These are phyloP conservation scores for Coniophora puteana DNA, from an alignment of 1,284 basidiomycete species.

Conservation along the genomic window DNA sequence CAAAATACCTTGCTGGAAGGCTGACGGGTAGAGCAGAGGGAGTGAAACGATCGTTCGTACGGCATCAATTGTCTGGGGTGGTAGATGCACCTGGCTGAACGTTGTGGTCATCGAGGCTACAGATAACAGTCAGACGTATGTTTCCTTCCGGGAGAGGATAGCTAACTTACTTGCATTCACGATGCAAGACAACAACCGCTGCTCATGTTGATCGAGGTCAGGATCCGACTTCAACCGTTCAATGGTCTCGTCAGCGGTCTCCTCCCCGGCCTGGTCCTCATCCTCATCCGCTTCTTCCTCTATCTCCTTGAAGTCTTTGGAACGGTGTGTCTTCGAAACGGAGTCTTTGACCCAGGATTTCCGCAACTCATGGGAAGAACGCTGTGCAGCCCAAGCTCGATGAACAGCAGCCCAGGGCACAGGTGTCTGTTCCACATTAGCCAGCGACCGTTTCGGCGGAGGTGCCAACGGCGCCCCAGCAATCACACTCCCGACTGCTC, in stretches of 20 bases:
- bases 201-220: slow-evolving; percentile 74
- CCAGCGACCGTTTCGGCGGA: slow-evolving; percentile 1
- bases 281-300: slow-evolving; percentile 30
- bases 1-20: slow-evolving; percentile 88
- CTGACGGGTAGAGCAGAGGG: slow-evolving; percentile 85
- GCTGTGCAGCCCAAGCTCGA: slow-evolving; percentile 57
- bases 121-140: slow-evolving; percentile 8
- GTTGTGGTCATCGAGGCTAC: slow-evolving; percentile 74
- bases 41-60: slow-evolving; percentile 89
- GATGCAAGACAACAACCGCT: slow-evolving; percentile 76
- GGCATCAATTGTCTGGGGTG: slow-evolving; percentile 81
- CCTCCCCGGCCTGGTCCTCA: slow-evolving; percentile 26
- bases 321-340: slow-evolving; percentile 34
- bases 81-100: slow-evolving; percentile 86
- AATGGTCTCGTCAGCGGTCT: slow-evolving; percentile 62
- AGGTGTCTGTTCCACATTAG: slow-evolving; percentile 49
- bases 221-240: slow-evolving; percentile 72
- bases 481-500: slow-evolving; percentile 64
- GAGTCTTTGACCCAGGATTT: slow-evolving; percentile 61
- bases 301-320: slow-evolving; percentile 36
- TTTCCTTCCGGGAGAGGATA: slow-evolving; percentile 9
- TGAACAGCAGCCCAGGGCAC: slow-evolving; percentile 64
- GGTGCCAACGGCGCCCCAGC: slow-evolving; percentile 30
- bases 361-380: slow-evolving; percentile 45
- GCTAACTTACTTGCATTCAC: slow-evolving; percentile 66